Conservation (phyloP, 306 rosid species). For the Pyrus betulifolia region DNA sequence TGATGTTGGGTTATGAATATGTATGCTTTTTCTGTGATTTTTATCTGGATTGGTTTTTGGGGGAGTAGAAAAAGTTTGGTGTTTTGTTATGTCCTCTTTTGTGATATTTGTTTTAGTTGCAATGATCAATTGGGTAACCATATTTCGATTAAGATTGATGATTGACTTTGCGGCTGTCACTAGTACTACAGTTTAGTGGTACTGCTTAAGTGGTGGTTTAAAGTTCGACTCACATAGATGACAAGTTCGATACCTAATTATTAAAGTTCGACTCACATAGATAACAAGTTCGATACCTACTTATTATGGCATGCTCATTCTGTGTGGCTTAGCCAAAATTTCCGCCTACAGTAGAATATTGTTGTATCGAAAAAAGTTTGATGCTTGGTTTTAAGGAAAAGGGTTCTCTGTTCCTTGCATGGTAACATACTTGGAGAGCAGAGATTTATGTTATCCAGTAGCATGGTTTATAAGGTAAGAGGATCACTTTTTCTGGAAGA, state of each 20-base stretch:
- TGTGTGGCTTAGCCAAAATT: too few relatives aligned
- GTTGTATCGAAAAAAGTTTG: too few relatives aligned
- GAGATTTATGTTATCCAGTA: background rate
- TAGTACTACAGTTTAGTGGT: too few relatives aligned
- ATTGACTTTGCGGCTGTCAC: background rate
- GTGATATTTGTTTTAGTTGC: background rate
- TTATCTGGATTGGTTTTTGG: background rate
- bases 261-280: background rate
- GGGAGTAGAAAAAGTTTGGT: background rate
- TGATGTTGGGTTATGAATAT: background rate
- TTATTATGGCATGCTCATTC: too few relatives aligned
- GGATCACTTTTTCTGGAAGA: background rate
- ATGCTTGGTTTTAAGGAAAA: too few relatives aligned
- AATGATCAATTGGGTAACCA: background rate
- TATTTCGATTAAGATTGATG: background rate
- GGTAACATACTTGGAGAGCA: background rate
- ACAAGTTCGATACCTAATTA: too few relatives aligned
- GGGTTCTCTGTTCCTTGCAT: background rate
- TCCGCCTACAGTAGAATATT: too few relatives aligned
- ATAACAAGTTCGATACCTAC: too few relatives aligned
- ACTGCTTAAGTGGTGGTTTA: too few relatives aligned
- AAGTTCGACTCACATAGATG: background rate
- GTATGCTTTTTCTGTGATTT: background rate
- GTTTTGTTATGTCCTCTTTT: background rate
- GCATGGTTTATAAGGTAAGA: background rate